Evolutionary conservation across 139 green algal genomes (phyloP).

Genomic region (Chlamydomonas eustigma): DNA sequence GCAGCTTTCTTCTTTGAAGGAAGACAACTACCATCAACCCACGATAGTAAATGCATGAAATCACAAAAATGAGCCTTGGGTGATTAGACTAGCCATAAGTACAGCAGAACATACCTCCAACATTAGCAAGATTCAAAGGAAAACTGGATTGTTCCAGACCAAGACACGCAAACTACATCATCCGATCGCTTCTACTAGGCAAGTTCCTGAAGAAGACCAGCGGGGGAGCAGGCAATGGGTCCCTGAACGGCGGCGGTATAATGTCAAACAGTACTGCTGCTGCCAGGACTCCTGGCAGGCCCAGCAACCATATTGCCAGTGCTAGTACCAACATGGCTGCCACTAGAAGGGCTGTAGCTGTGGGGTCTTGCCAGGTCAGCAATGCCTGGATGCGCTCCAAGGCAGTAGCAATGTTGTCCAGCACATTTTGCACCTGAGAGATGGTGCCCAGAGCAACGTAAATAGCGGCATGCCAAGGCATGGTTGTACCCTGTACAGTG

Average conservation of each 20-base stretch:
- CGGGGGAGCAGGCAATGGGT: constrained; percentile 27
- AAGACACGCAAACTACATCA: no score
- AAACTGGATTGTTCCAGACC: no score
- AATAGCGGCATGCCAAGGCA: no score
- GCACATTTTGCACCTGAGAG: constrained; percentile 27
- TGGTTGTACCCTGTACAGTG: no score
- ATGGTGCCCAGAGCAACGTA: no score
- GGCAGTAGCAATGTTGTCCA: constrained; percentile 26
- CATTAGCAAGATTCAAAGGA: no score
- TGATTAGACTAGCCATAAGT: no score
- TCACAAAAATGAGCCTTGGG: no score
- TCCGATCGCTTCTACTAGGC: constrained; percentile 30
- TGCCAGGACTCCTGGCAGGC: constrained; percentile 19
- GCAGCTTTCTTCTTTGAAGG: no score
- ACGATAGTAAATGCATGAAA: no score
- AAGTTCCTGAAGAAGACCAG: constrained; percentile 22
- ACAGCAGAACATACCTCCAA: no score
- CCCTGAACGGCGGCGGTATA: constrained; percentile 22
- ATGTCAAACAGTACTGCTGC: constrained; percentile 39
- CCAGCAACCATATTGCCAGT: constrained; percentile 5
- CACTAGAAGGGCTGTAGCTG: constrained; percentile 11
- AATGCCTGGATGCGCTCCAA: constrained; percentile 27
- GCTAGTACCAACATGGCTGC: background rate
- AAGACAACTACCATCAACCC: no score
- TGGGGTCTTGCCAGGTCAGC: constrained; percentile 30